phyloP scores from a whole-genome alignment of 108 stramenopile genomes.

The Cylindrotheca fusiformis region DNA sequence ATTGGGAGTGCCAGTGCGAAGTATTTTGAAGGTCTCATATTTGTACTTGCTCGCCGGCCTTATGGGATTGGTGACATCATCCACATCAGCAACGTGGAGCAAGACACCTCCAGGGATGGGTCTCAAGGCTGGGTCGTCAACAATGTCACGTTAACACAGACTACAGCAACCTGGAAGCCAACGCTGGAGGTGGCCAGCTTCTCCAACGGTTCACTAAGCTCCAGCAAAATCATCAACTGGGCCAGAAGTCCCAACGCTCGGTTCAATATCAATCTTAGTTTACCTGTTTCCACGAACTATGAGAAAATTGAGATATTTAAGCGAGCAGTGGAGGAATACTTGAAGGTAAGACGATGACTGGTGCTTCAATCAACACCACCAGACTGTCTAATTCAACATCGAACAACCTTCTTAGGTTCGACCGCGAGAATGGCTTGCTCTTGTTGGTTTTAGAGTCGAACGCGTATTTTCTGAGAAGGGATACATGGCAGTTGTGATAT shows the following conservation, averaged over 20 bases:
- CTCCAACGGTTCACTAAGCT: conserved; percentile 62
- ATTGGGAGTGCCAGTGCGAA: conserved; percentile 62
- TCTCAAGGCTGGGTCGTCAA: conserved; percentile 66
- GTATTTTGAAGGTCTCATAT: conserved; percentile 66
- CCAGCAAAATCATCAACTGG: conserved; percentile 65
- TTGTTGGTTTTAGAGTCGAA: conserved; percentile 51
- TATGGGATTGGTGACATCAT: conserved; percentile 76
- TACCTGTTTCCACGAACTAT: conserved; percentile 58
- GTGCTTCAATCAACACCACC: background rate
- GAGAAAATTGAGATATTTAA: conserved; percentile 52
- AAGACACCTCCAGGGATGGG: conserved; percentile 38
- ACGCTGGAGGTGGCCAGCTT: conserved; percentile 70
- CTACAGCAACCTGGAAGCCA: conserved; percentile 47
- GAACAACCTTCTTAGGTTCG: conserved; percentile 12
- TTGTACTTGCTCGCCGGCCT: conserved; percentile 57
- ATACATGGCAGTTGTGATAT: conserved; percentile 55
- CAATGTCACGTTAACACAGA: conserved; percentile 59
- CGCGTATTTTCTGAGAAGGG: conserved; percentile 57
- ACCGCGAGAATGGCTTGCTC: conserved; percentile 58
- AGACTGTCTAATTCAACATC: no score
- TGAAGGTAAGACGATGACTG: conserved; percentile 50
- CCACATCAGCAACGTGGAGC: conserved; percentile 34
- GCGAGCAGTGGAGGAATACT: conserved; percentile 53
- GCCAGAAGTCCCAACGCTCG: conserved; percentile 64
- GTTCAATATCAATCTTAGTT: conserved; percentile 46